These are phyloP conservation scores for Syzygium malaccense DNA, from an alignment of 441 rosid genomes.

Conservation along the genomic window DNA sequence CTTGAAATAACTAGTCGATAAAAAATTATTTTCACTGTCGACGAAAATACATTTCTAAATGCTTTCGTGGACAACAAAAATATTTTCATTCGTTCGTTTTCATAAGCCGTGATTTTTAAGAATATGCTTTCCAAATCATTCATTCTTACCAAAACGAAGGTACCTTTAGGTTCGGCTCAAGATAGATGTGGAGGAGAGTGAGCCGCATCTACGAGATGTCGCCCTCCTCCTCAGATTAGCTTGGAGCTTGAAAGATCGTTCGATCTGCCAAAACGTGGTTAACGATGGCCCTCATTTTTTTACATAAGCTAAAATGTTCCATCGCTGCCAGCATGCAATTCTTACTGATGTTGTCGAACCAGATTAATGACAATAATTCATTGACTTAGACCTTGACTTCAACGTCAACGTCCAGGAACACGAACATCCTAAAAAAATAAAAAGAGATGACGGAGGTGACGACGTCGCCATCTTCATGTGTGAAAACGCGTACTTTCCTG, in stretches of 20 bases:
- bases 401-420: neutral
- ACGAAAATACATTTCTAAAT: too few relatives aligned
- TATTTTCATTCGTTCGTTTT: too few relatives aligned
- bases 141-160: too few relatives aligned
- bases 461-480: neutral
- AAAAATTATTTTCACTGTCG: too few relatives aligned
- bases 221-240: neutral
- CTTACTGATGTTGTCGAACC: neutral
- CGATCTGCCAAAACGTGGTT: neutral
- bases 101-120: rapidly evolving
- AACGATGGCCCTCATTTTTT: neutral
- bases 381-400: neutral
- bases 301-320: too few relatives aligned
- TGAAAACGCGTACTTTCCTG: neutral
- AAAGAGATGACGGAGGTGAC: neutral
- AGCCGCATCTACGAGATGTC: neutral
- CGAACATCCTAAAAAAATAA: neutral
- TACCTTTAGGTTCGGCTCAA: too few relatives aligned
- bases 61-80: too few relatives aligned
- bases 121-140: neutral
- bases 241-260: neutral
- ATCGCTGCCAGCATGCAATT: too few relatives aligned
- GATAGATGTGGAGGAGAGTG: neutral
- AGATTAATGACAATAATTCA: neutral
- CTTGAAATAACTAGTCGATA: too few relatives aligned